phyloP scores from a whole-genome alignment of 495 filamentous ascomycete genomes.

The Achaetomiella virescens region DNA sequence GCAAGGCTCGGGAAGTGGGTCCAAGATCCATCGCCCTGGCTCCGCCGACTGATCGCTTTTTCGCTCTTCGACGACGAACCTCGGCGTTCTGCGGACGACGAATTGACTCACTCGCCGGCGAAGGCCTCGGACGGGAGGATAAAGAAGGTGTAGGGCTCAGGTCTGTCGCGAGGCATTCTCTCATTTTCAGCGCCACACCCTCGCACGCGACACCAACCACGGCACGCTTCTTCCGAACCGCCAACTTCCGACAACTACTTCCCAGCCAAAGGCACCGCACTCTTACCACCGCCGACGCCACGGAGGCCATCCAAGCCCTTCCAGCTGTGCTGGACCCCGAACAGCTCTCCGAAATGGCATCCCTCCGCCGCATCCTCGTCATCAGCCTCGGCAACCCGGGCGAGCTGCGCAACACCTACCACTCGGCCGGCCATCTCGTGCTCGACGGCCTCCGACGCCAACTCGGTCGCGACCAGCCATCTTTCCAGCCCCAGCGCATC shows the following conservation, averaged over 20 bases:
- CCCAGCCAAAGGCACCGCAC: too few relatives aligned
- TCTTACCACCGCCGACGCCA: too few relatives aligned
- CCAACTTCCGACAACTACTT: too few relatives aligned
- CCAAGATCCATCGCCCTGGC: not conserved
- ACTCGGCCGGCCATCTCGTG: slow-evolving; percentile 72
- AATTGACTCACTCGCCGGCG: not conserved
- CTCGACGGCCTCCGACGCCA: slow-evolving; percentile 48
- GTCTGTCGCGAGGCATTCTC: slow-evolving; percentile 6
- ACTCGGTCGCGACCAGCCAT: slow-evolving; percentile 38
- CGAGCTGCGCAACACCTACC: slow-evolving; percentile 63
- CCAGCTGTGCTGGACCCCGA: not conserved
- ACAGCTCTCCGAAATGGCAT: slow-evolving; percentile 15
- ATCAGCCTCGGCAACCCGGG: slow-evolving; percentile 43
- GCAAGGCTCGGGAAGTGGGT: not conserved
- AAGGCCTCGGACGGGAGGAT: not conserved
- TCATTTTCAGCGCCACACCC: not conserved
- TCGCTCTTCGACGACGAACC: not conserved
- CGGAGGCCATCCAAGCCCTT: too few relatives aligned
- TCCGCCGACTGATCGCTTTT: not conserved
- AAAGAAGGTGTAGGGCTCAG: slow-evolving; percentile 6
- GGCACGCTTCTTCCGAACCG: too few relatives aligned
- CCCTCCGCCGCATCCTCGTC: slow-evolving; percentile 40
- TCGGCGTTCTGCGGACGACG: not conserved
- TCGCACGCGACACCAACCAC: too few relatives aligned
- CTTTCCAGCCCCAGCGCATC: slow-evolving; percentile 38